Evolutionary conservation across 1,284 basidiomycete genomes (phyloP).

Genomic region (Moesziomyces sp.): DNA sequence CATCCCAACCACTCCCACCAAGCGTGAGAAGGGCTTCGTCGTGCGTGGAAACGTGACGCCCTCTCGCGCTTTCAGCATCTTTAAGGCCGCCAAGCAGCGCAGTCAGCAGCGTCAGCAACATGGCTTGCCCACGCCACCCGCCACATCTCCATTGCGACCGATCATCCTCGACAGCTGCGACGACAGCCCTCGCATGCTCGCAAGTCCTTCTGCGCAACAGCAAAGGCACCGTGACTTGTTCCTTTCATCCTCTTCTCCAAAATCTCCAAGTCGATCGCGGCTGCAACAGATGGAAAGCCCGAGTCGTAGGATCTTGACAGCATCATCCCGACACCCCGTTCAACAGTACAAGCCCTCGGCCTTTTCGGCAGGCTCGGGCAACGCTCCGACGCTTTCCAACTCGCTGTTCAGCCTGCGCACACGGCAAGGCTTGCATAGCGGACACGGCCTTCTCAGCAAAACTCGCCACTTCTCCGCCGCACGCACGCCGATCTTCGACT

Average conservation of each 20-base stretch:
- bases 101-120: conserved; percentile 32
- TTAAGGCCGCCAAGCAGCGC: conserved; percentile 38
- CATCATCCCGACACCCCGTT: not conserved
- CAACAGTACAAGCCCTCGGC: conserved; percentile 8
- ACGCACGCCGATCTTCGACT: conserved; percentile 15
- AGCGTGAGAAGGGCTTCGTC: conserved; percentile 34
- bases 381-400: conserved; percentile 1
- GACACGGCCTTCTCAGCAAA: not conserved
- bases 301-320: not conserved
- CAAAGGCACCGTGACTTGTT: not conserved
- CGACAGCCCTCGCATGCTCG: not conserved
- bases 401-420: conserved; percentile 17
- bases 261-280: not conserved
- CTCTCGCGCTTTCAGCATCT: conserved; percentile 47
- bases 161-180: conserved; percentile 31
- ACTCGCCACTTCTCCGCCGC: conserved; percentile 6
- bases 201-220: conserved; percentile 14
- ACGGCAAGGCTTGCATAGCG: conserved; percentile 6
- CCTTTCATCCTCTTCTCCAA: not conserved
- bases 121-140: conserved; percentile 44
- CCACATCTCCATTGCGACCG: conserved; percentile 29
- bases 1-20: conserved; percentile 29
- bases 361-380: conserved; percentile 4
- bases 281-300: not conserved
- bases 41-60: conserved; percentile 58